Percentiles rank a stretch among this genome's conserved stretches.
These are phyloP conservation scores for Tremella fuciformis DNA, from an alignment of 768 basidiomycete species.

Conservation along the genomic window DNA sequence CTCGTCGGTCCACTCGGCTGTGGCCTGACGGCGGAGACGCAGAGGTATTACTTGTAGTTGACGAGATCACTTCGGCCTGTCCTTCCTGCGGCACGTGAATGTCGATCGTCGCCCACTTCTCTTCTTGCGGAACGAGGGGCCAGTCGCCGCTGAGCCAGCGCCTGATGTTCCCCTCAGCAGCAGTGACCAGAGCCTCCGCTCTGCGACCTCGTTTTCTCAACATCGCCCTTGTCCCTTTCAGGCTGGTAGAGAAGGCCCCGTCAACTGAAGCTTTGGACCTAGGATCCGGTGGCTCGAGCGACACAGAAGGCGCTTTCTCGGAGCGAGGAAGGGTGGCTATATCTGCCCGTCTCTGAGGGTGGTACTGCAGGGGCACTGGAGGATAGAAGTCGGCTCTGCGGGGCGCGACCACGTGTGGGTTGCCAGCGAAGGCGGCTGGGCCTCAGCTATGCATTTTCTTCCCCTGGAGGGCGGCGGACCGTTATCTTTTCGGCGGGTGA, in stretches of 20 bases:
- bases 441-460: background rate
- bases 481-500: constrained; percentile 46
- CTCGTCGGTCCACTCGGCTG: too few species aligned
- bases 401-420: constrained; percentile 46
- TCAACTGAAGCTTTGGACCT: constrained; percentile 27
- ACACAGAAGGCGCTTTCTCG: constrained; percentile 27
- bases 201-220: constrained; percentile 40
- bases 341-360: constrained; percentile 80
- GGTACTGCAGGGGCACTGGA: constrained; percentile 35
- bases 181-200: constrained; percentile 37
- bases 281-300: constrained; percentile 15
- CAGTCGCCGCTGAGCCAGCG: constrained; percentile 38
- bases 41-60: background rate
- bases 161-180: constrained; percentile 37
- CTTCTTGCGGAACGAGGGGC: background rate
- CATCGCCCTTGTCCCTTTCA: constrained; percentile 46
- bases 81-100: background rate
- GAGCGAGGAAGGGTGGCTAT: constrained; percentile 76
- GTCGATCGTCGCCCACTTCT: constrained; percentile 12
- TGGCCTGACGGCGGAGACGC: too few species aligned
- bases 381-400: constrained; percentile 38
- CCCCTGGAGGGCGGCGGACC: constrained; percentile 30
- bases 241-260: constrained; percentile 40
- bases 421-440: constrained; percentile 40
- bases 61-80: background rate